Percentiles rank a stretch among this genome's conserved stretches.
phyloP scores from a whole-genome alignment of 2,329 filamentous ascomycete species.

The Decorospora gaudefroyi region DNA sequence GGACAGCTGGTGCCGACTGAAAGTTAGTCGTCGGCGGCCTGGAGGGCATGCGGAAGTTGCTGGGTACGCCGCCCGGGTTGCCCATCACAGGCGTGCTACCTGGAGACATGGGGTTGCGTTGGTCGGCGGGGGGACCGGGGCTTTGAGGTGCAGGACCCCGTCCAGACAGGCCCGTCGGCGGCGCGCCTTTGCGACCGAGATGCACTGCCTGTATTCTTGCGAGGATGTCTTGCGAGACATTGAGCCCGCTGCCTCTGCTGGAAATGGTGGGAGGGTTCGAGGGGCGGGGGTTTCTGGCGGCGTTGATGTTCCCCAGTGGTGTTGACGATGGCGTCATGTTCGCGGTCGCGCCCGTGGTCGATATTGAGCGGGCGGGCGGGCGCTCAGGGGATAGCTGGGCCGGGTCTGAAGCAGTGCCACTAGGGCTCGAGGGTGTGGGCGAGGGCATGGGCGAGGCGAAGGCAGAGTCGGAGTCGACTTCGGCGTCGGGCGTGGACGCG shows the following conservation, averaged over 20 bases:
- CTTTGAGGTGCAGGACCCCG: slow-evolving; percentile 34
- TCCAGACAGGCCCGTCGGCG: slow-evolving; percentile 41
- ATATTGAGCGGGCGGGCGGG: slow-evolving; percentile 63
- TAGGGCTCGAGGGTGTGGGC: slow-evolving; percentile 28
- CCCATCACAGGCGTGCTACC: slow-evolving; percentile 29
- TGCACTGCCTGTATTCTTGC: slow-evolving; percentile 73
- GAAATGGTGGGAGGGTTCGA: slow-evolving; percentile 50
- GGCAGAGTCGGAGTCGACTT: slow-evolving; percentile 40
- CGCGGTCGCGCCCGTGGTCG: slow-evolving; percentile 55
- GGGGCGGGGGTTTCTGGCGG: slow-evolving; percentile 60
- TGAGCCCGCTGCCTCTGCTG: slow-evolving; percentile 56
- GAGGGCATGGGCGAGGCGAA: slow-evolving; percentile 42
- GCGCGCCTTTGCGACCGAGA: slow-evolving; percentile 65
- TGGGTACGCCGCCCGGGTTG: slow-evolving; percentile 49
- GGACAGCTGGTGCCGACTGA: slow-evolving; percentile 56
- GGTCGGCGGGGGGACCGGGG: slow-evolving; percentile 29
- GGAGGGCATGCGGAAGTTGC: slow-evolving; percentile 52
- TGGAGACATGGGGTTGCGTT: slow-evolving; percentile 32
- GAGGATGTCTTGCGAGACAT: slow-evolving; percentile 64
- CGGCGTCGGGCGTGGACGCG: slow-evolving; percentile 38
- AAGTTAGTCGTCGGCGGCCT: slow-evolving; percentile 50
- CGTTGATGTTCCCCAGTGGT: slow-evolving; percentile 75
- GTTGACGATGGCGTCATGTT: slow-evolving; percentile 83
- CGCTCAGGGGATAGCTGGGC: slow-evolving; percentile 42
- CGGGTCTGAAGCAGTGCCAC: slow-evolving; percentile 24